Base-by-base conservation (phyloP, 179 eudicot species). In the Camellia oleifera region DNA sequence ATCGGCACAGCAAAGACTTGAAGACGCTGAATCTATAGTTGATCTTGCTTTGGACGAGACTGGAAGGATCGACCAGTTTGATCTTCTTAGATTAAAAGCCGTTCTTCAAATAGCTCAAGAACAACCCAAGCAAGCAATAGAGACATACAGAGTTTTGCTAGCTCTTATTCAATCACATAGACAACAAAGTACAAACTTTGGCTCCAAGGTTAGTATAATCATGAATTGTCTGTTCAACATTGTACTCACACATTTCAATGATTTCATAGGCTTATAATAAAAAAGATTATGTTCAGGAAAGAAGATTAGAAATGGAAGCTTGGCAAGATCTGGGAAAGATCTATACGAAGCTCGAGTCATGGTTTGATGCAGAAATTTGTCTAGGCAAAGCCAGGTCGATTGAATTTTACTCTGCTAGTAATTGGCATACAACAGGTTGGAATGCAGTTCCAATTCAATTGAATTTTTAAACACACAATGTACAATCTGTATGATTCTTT, bases 21-120 rank as follows among this genome's bases (percentile, higher is more conserved):
- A 87, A 83, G 98, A 95, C 81, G 94, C 99, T 75, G 98, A 91
- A 82, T 90, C 91, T 42, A 81, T 95, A 57, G 86, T 94, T 78
- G 97, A 95, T 82, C 83, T 95, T 78, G 97, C 93, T 4, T 82
- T 91, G 81, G 94, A 92, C 76, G 99, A 95, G 82, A 88, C 90
- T 61, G 89, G 83, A 66, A 85, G 79, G 64, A 67, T 83, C 56
- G 95, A 92, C 79, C 91, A 80, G 77, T 66, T 85, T 74, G 87
- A 85, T 67, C 84, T 92, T 65, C 84, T 93, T 63, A 88, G 93
- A 79, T 77, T 92, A 57, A 95, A 92, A 86, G 95, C 95, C 56
- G 82, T 84, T 67, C 83, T 95, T 85, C 92, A 90, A 81, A 85
- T 91, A 46, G 89, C 92, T 81, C 90, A 90, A 83, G 89, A 90